These are phyloP conservation scores for Diaporthe batatas DNA, from an alignment of 2,329 filamentous ascomycete species.

Conservation along the genomic window DNA sequence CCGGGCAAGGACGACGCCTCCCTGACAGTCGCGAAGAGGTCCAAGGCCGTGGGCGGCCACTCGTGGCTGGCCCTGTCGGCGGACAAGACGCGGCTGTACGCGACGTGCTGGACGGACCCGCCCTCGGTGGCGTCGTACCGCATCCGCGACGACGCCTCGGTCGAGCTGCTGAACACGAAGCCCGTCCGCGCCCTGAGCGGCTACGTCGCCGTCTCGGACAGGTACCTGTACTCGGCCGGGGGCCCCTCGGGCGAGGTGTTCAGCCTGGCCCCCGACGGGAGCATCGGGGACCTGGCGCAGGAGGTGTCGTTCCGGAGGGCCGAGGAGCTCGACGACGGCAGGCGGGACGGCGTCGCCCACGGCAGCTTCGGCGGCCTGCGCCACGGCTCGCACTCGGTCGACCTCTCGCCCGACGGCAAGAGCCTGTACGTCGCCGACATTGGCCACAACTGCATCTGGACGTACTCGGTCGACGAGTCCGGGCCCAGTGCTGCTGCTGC, in stretches of 20 bases:
- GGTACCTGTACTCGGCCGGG: conserved; percentile 40
- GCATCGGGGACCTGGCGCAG: conserved; percentile 41
- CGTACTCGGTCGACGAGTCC: conserved; percentile 38
- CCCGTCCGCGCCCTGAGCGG: conserved; percentile 38
- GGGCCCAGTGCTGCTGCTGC: not conserved
- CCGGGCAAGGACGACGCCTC: not conserved
- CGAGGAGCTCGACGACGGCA: conserved; percentile 40
- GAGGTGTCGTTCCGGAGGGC: conserved; percentile 40
- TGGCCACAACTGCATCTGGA: conserved; percentile 44
- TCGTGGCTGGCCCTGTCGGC: conserved; percentile 44
- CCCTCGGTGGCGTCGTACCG: conserved; percentile 42
- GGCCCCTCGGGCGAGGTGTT: conserved; percentile 42
- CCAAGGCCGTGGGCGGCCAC: conserved; percentile 40
- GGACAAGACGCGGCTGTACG: conserved; percentile 41
- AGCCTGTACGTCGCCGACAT: conserved; percentile 44
- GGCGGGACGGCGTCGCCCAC: conserved; percentile 41
- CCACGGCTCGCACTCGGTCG: conserved; percentile 43
- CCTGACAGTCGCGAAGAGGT: conserved; percentile 37
- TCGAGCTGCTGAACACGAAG: conserved; percentile 36
- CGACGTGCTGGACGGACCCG: conserved; percentile 41
- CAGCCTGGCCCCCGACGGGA: conserved; percentile 34
- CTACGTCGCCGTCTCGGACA: conserved; percentile 38
- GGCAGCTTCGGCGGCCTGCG: conserved; percentile 43
- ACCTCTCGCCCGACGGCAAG: conserved; percentile 42
- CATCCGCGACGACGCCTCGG: conserved; percentile 26